Evolutionary conservation across 306 rosid species (phyloP), one percentile per base, ranked within the genome.

Genomic region (Cicer pinnatifidum): DNA sequence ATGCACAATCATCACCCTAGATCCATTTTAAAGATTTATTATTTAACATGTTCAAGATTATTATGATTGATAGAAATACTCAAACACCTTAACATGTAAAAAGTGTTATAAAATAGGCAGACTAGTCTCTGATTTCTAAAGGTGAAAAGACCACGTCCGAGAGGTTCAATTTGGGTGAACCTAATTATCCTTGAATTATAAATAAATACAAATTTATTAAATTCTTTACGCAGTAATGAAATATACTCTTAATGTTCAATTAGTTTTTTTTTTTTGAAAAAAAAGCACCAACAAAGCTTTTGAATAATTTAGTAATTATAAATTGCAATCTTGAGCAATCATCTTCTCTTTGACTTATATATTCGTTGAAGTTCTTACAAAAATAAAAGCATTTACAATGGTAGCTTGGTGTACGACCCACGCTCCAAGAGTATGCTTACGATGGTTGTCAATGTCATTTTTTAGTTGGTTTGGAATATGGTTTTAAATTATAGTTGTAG

Each of bases 41-140:
- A 48, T 10, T 72, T 43, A 10, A 8, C 51, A 17, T 69, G 64
- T 77, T 47, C 48, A 15, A 69, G 81, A 77, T 58, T 67, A 35
- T 50, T 60, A 48, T 13, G 37, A 50, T 9, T 50, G 56, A 69
- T 69, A 8, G 73, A 60, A 37, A 69, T 35, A 51, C 74, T 37
- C 15, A 50, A 50, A 35, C 61, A 52, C 51, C 74, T 50, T 35
- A 47, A 28, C 11, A 23, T 20, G 57, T 66, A 66, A 44, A 64
- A 63, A 12, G 3, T 43, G 39, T 43, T 66, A 43, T 65, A 7
- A 65, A 65, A 65, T 56, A 65, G 52, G n/a, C 8, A 64, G 35
- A 65, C 39, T 43, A 19, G 19, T 43, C 6, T 40, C 51, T 16
- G 1, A 43, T 43, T 9, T 37, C 67, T 43, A 43, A 41, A 44